These are phyloP conservation scores for Rhizoctonia solani DNA, from an alignment of 1,284 basidiomycete species.

Conservation along the genomic window DNA sequence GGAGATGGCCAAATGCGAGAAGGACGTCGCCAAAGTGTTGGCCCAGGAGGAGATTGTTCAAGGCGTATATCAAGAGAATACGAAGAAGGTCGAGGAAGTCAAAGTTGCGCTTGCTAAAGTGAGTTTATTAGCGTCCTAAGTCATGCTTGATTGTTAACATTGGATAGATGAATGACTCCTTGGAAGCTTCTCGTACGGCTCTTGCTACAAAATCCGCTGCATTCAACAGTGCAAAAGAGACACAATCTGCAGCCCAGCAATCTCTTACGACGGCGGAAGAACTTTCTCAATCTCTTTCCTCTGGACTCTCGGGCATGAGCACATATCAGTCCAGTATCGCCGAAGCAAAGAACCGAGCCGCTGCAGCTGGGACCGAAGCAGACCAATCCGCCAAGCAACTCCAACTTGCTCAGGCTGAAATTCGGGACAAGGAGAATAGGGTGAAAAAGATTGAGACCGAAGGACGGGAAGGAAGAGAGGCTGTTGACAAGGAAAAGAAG, in stretches of 20 bases:
- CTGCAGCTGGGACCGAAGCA: constrained; percentile 81
- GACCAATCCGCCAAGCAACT: constrained; percentile 84
- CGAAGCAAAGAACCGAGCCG: constrained; percentile 76
- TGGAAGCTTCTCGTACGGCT: constrained; percentile 62
- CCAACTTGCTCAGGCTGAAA: constrained; percentile 77
- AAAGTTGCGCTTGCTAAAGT: constrained; percentile 66
- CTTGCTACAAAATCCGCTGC: constrained; percentile 63
- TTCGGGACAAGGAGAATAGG: constrained; percentile 75
- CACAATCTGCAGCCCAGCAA: constrained; percentile 65
- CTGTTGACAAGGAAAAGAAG: constrained; percentile 62
- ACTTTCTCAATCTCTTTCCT: constrained; percentile 93
- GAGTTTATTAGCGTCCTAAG: constrained; percentile 41
- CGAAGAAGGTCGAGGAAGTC: constrained; percentile 61
- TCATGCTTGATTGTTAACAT: neutral
- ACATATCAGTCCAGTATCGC: constrained; percentile 95
- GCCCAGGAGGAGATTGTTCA: constrained; percentile 88
- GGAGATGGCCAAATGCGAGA: constrained; percentile 77
- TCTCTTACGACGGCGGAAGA: constrained; percentile 82
- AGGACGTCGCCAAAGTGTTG: constrained; percentile 82
- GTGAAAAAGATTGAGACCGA: constrained; percentile 89
- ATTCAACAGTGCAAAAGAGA: constrained; percentile 73
- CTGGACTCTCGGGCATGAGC: constrained; percentile 75
- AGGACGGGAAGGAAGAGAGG: constrained; percentile 72
- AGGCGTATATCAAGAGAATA: constrained; percentile 80
- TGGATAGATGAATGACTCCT: constrained; percentile 58